Evolutionary conservation across 768 basidiomycete species (phyloP).

Genomic region (Tulasnella sp.): DNA sequence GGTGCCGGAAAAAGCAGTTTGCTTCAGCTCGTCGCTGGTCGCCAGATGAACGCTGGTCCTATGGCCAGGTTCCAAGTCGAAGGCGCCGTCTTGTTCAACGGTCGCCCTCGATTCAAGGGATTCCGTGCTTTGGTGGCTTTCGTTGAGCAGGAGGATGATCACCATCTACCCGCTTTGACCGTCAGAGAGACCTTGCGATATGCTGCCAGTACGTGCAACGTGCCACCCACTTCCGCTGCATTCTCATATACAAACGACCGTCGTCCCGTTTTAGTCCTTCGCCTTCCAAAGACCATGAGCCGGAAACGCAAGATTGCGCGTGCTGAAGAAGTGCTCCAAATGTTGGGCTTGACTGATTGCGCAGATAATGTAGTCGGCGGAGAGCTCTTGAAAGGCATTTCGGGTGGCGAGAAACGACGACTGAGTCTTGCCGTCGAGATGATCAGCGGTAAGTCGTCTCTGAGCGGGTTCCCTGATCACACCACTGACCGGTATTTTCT

Average conservation of each 20-base stretch:
- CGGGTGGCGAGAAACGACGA: constrained; percentile 49
- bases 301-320: constrained; percentile 40
- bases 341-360: constrained; percentile 46
- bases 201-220: constrained; percentile 35
- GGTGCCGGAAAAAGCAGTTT: constrained; percentile 39
- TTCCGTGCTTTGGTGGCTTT: constrained; percentile 34
- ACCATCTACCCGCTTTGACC: constrained; percentile 40
- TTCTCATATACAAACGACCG: background rate
- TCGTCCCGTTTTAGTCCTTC: constrained; percentile 31
- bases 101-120: constrained; percentile 27
- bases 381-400: constrained; percentile 43
- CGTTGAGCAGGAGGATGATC: constrained; percentile 43
- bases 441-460: constrained; percentile 16
- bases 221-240: background rate
- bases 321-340: constrained; percentile 45
- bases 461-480: background rate
- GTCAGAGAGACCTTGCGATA: constrained; percentile 40
- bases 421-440: constrained; percentile 46
- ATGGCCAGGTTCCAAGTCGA: constrained; percentile 36
- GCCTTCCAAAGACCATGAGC: constrained; percentile 38
- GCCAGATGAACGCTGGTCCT: constrained; percentile 34
- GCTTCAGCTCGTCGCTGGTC: constrained; percentile 39
- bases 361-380: constrained; percentile 48
- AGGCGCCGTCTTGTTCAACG: constrained; percentile 37
- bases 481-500: constrained; percentile 30